Evolutionary conservation across 495 filamentous ascomycete species (phyloP), one percentile per base, ranked within the genome.

Genomic region (Cercophora sp.): DNA sequence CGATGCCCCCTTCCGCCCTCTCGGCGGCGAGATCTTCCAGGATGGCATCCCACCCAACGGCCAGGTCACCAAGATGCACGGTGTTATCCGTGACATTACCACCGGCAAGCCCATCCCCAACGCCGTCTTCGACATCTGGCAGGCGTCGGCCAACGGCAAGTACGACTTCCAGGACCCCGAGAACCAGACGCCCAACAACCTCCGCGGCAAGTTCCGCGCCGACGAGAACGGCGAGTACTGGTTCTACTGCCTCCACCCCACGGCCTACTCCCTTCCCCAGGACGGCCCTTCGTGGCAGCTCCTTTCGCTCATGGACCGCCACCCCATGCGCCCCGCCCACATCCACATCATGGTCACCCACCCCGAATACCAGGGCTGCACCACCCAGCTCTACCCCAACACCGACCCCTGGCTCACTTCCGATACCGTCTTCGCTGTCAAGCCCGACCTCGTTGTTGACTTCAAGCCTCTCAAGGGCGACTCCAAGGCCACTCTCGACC

Each of bases 81-180:
- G 88, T 54, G 71, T 76, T 43, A 79, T 92, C 58, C 74, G 66
- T 51, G 87, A 92, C 70, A 79, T 89, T 62, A 77, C 81, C 47
- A 89, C 87, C 19, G 83, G 83, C 59, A 75, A 80, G 70, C 83
- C 83, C 49, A 85, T 92, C 66, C 78, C 72, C 41, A 70, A 70
- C 60, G 87, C 86, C 61, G 83, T 86, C 48, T 80, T 92, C 63
- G 88, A 93, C 67, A 85, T 91, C 75, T 93, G 88, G 88, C 86
- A 93, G 66, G 86, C 87, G 34, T 85, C 81, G 5, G 77, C 86
- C 70, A 93, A 91, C 75, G 87, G 87, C 63, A 81, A 86, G 65
- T 93, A 93, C 79, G 88, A 93, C 68, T 89, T 90, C 83, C 88
- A 93, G 73, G 88, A 91, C 70, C 83, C 85, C 31, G 74, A 82